Base-by-base conservation (phyloP, 2,329 filamentous ascomycete genomes). In the Alternaria sp. region DNA sequence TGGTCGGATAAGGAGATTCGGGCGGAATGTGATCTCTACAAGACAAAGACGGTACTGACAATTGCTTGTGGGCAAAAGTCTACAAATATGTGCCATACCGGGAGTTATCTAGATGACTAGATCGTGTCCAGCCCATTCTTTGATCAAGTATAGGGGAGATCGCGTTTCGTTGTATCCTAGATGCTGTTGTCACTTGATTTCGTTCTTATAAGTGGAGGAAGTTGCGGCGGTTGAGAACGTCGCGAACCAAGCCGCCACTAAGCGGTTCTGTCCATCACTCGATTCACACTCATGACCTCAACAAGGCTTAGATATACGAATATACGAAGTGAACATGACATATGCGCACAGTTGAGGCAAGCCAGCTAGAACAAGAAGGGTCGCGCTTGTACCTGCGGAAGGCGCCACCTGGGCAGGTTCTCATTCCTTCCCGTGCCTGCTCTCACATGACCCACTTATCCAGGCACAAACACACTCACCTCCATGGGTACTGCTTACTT, bases 41-140 rank as follows among this genome's bases (percentile, higher is more conserved):
- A 72, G 59, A 73, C 72, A 12, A 74, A 73, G 60, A 71, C 72
- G 67, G 67, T 73, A 12, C 64, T 74, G 33, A 74, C 71, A 2
- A 74, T 74, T 45, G 67, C 71, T 23, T 73, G 71, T 56, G 72
- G 68, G 9, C 63, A 64, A 41, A 74, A 72, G 60, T 67, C 71
- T n/a, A 56, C 30, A 14, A 49, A 28, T 41, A 45, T 46, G 53
- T 33, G 49, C 11, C 45, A 58, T 25, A 61, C 37, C 3, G 68
- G 72, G 12, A 71, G 61, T 47, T 74, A 71, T 53, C 64, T 72
- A 28, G 65, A 72, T 23, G 61, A 68, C n/a, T 72, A 59, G 47
- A 28, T 30, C 4, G 10, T 14, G 9, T 15, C 10, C 26, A 45
- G 11, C 7, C 18, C 37, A 3, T 41, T 41, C n/a, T 41, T 41